phyloP scores from a whole-genome alignment of 140 eudicot genomes.

The Ambrosia hybrid region DNA sequence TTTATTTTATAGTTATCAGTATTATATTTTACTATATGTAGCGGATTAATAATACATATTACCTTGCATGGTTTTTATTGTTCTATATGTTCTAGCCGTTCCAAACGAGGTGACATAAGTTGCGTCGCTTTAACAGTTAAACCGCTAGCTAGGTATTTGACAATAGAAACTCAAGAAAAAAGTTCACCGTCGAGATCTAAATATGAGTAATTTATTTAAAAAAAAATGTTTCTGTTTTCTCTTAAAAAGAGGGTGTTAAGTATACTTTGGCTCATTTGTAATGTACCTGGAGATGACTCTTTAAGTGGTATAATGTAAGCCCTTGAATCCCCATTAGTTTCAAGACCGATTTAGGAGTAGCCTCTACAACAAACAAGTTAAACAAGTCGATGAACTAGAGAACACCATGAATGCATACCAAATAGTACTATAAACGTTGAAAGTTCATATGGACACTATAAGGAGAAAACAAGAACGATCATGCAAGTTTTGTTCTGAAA shows the following conservation, averaged over 20 bases:
- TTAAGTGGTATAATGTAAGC: conserved; percentile 82
- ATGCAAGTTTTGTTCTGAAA: too few species aligned
- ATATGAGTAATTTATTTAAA: too few species aligned
- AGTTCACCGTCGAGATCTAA: too few species aligned
- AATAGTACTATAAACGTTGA: not conserved
- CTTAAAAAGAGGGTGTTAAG: not conserved
- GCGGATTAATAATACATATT: too few species aligned
- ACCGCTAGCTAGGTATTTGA: not conserved
- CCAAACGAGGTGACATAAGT: not conserved
- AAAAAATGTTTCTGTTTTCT: too few species aligned
- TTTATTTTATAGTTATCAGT: too few species aligned
- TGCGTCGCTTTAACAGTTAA: not conserved
- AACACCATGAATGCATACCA: not conserved
- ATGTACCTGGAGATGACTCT: conserved; percentile 93
- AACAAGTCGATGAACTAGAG: not conserved
- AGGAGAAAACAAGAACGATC: too few species aligned
- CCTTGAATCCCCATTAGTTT: conserved; percentile 95
- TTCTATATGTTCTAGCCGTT: not conserved
- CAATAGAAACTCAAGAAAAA: not conserved
- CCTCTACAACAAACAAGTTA: conserved; percentile 55
- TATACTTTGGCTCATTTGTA: not conserved
- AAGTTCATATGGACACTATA: too few species aligned
- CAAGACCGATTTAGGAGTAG: conserved; percentile 94
- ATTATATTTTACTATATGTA: too few species aligned
- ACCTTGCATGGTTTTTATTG: not conserved